These are phyloP conservation scores for Lichtheimia ornata DNA, from an alignment of 371 early-diverging fungal species.

Conservation along the genomic window DNA sequence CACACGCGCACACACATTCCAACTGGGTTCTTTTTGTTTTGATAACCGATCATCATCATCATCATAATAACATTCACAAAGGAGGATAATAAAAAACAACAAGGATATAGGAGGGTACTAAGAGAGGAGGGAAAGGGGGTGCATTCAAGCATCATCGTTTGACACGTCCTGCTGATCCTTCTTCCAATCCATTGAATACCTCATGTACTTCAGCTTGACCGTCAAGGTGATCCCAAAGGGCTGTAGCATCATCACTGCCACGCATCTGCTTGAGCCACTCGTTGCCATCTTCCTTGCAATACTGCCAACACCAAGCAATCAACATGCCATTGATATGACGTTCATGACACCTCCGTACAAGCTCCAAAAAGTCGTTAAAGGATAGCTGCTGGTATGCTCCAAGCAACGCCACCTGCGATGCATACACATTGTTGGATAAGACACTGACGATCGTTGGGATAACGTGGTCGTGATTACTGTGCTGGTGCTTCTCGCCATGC, in stretches of 20 bases:
- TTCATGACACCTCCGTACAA: slow-evolving; percentile 6
- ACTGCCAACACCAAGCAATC: slow-evolving; percentile 22
- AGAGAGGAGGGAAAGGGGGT: background rate
- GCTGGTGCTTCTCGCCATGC: background rate
- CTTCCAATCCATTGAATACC: slow-evolving; percentile 11
- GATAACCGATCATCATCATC: no score
- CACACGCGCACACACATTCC: background rate
- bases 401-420: slow-evolving; percentile 17
- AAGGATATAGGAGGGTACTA: background rate
- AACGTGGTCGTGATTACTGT: slow-evolving; percentile 15
- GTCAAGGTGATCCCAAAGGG: slow-evolving; percentile 18
- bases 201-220: slow-evolving; percentile 20
- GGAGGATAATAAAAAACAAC: background rate
- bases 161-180: slow-evolving; percentile 11
- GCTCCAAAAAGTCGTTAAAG: slow-evolving; percentile 12
- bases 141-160: slow-evolving; percentile 5
- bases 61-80: no score
- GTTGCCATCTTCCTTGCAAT: slow-evolving; percentile 7
- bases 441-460: slow-evolving; percentile 17
- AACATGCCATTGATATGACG: slow-evolving; percentile 11
- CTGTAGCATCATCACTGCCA: background rate
- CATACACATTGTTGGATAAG: slow-evolving; percentile 15
- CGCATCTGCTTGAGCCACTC: background rate
- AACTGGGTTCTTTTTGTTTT: background rate
- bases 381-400: slow-evolving; percentile 2